A percentile compares a stretch with the other conserved stretches of the same genome.
Evolutionary conservation across 139 green algal species (phyloP).

Genomic region (Raphidocelis subcapitata): DNA sequence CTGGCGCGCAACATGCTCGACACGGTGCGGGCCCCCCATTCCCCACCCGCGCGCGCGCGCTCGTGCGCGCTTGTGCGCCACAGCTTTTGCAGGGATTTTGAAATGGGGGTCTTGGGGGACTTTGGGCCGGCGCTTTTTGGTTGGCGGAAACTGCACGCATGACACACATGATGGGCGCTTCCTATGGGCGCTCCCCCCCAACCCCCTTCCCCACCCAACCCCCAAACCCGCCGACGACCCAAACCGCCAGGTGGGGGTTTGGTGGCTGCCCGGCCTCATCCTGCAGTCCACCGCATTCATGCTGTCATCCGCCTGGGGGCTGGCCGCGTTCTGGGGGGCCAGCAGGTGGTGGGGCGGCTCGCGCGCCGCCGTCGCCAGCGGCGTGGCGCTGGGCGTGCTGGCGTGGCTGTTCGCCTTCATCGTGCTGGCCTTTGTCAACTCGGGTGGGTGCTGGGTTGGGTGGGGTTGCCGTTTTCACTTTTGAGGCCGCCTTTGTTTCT

Average conservation of each 20-base stretch:
- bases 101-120: too few species aligned
- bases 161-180: too few species aligned
- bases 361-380: conserved; percentile 5
- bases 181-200: too few species aligned
- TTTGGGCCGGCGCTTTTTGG: too few species aligned
- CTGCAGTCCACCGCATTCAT: conserved; percentile 5
- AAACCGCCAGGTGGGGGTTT: conserved; percentile 4
- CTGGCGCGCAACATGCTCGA: conserved; percentile 26
- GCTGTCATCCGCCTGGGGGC: conserved; percentile 9
- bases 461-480: too few species aligned
- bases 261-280: conserved; percentile 25
- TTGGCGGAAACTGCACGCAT: too few species aligned
- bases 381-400: conserved; percentile 8
- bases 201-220: too few species aligned
- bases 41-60: too few species aligned
- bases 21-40: conserved; percentile 2
- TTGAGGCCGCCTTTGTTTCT: too few species aligned
- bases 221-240: too few species aligned
- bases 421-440: conserved; percentile 17
- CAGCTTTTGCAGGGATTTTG: too few species aligned
- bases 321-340: neutral
- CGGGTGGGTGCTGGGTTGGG: neutral
- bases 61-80: too few species aligned
- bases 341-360: conserved; percentile 6
- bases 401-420: conserved; percentile 16